Evolutionary conservation across 306 rosid species (phyloP).

Genomic region (Cyclanthera cordifolia): DNA sequence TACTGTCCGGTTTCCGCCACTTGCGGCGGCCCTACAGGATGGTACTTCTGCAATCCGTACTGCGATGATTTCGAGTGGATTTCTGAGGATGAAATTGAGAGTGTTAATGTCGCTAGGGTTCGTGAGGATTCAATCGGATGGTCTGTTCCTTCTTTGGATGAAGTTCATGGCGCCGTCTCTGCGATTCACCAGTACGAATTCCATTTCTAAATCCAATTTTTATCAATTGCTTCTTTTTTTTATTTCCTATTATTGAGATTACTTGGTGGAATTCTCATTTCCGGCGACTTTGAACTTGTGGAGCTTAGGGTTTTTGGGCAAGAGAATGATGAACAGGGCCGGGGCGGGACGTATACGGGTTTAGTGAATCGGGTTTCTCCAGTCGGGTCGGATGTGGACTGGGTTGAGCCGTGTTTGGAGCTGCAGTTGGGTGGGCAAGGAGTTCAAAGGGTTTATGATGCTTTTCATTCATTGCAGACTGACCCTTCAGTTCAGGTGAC

Average conservation of each 20-base stretch:
- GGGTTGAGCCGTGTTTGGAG: conserved; percentile 49
- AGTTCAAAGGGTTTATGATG: conserved; percentile 35
- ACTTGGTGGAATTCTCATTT: neutral
- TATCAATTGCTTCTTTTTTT: neutral
- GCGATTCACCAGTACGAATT: conserved; percentile 33
- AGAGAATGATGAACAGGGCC: conserved; percentile 26
- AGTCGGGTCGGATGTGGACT: conserved; percentile 34
- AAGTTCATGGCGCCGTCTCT: conserved; percentile 39
- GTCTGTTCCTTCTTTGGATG: conserved; percentile 37
- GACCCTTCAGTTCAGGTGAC: conserved; percentile 63
- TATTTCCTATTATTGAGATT: neutral
- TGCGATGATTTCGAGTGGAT: conserved; percentile 39
- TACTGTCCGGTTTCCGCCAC: neutral
- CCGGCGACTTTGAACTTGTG: neutral
- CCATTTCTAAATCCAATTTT: neutral
- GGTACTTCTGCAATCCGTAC: neutral
- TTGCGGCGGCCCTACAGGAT: neutral
- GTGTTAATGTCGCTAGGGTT: conserved; percentile 12
- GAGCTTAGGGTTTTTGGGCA: conserved; percentile 38
- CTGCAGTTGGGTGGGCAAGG: conserved; percentile 22
- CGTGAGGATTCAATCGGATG: conserved; percentile 21
- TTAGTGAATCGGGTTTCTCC: conserved; percentile 23
- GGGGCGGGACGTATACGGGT: conserved; percentile 20
- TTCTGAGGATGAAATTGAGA: conserved; percentile 21
- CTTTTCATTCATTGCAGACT: conserved; percentile 54